Conservation (phyloP, 169 alveolate species). For the Miamiensis avidus region DNA sequence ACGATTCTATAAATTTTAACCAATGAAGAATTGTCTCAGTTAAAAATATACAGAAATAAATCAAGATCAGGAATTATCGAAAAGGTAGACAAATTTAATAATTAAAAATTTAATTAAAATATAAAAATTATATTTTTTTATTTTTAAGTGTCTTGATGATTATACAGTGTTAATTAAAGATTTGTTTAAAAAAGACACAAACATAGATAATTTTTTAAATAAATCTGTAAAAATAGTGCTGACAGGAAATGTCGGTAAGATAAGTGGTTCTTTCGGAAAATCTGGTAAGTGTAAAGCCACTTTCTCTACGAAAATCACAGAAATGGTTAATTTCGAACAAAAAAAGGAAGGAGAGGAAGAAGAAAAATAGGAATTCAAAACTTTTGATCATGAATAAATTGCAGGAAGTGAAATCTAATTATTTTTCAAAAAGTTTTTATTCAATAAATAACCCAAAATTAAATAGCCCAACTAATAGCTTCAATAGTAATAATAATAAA, state of each 20-base stretch:
- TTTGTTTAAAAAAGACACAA: constrained; percentile 83
- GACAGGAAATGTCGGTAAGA: constrained; percentile 59
- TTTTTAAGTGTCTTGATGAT: constrained; percentile 32
- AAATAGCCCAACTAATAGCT: too few relatives aligned
- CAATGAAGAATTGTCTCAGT: constrained; percentile 20
- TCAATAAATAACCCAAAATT: constrained; percentile 1
- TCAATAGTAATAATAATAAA: too few relatives aligned
- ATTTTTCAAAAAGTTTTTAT: constrained; percentile 1
- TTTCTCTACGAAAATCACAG: constrained; percentile 53
- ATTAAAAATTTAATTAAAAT: too few relatives aligned
- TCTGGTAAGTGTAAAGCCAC: constrained; percentile 83
- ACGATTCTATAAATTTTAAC: constrained; percentile 41
- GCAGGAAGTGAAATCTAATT: constrained; percentile 6
- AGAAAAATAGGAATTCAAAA: background rate
- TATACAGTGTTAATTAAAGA: constrained; percentile 64
- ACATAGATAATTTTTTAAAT: constrained; percentile 50
- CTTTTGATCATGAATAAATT: background rate
- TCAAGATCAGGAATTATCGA: constrained; percentile 71
- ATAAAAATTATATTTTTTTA: too few relatives aligned
- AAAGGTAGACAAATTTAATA: constrained; percentile 38
- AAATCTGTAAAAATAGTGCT: constrained; percentile 40
- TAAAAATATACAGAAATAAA: constrained; percentile 73
- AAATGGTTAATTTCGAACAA: background rate
- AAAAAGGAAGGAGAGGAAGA: background rate
- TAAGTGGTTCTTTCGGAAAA: constrained; percentile 84